Evolutionary conservation across 345 rosid genomes (phyloP).

Genomic region (Eucalyptus pauciflora): DNA sequence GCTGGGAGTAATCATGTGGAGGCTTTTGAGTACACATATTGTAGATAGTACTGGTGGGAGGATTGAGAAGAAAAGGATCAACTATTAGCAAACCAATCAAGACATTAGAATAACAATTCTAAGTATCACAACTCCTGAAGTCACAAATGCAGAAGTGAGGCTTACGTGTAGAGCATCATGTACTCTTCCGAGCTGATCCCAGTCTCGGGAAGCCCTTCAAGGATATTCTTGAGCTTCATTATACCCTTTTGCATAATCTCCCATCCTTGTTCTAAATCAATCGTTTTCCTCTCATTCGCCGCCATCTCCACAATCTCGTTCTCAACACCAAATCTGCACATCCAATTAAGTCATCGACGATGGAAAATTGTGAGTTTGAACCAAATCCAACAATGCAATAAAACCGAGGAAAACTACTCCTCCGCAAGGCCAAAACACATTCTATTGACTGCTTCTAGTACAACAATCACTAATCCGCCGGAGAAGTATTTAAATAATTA

Average conservation of each 20-base stretch:
- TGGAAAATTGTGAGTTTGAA: not conserved
- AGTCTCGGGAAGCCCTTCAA: constrained; percentile 57
- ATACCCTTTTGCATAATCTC: constrained; percentile 65
- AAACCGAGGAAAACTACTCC: not conserved
- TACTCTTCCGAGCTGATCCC: constrained; percentile 62
- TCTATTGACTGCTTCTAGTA: not conserved
- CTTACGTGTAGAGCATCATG: constrained; percentile 85
- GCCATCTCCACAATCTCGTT: not conserved
- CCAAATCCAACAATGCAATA: not conserved
- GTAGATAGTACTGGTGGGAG: constrained; percentile 50
- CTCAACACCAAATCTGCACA: not conserved
- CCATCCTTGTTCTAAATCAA: constrained; percentile 85
- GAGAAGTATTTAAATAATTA: not conserved
- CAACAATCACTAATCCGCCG: not conserved
- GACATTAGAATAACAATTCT: not conserved
- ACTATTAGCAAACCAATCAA: not conserved
- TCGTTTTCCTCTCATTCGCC: constrained; percentile 26
- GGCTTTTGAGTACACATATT: constrained; percentile 93
- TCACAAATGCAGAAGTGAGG: not conserved
- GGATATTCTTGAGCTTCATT: constrained; percentile 60
- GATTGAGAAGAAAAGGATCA: not conserved
- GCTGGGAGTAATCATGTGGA: constrained; percentile 74
- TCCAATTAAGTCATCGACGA: not conserved
- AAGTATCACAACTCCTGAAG: not conserved
- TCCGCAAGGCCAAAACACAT: not conserved